Conservation (phyloP, 805 yeast genomes). For the Starmerella kuoi region DNA sequence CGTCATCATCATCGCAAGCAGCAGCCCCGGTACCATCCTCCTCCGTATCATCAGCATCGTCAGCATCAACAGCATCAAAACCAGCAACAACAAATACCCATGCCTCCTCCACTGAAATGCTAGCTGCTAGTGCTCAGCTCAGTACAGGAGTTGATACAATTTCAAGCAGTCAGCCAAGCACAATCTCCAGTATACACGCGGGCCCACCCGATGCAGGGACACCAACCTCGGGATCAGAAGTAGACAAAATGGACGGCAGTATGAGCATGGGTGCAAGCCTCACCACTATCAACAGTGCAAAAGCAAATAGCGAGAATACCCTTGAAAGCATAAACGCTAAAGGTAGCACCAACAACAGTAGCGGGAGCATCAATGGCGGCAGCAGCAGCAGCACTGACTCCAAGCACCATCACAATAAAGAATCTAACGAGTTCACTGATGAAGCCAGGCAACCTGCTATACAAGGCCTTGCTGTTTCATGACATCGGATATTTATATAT, state of each 20-base stretch:
- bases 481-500: too few relatives aligned
- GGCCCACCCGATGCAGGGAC: neutral
- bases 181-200: neutral
- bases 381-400: neutral
- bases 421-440: neutral
- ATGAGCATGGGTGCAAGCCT: neutral
- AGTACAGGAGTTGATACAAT: neutral
- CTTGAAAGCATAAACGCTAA: neutral
- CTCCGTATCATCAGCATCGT: neutral
- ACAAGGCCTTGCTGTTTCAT: constrained; percentile 5
- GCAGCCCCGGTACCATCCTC: neutral
- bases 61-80: neutral
- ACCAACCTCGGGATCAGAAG: neutral
- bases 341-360: neutral
- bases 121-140: neutral
- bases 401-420: neutral
- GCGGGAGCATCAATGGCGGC: neutral
- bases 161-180: neutral
- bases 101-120: neutral
- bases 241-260: neutral
- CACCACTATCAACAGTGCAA: neutral
- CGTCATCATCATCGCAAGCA: neutral
- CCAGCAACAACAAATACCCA: neutral
- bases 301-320: too few relatives aligned
- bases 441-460: neutral